Evolutionary conservation across 1,284 basidiomycete species (phyloP).

Genomic region (Ceratobasidium sp.): DNA sequence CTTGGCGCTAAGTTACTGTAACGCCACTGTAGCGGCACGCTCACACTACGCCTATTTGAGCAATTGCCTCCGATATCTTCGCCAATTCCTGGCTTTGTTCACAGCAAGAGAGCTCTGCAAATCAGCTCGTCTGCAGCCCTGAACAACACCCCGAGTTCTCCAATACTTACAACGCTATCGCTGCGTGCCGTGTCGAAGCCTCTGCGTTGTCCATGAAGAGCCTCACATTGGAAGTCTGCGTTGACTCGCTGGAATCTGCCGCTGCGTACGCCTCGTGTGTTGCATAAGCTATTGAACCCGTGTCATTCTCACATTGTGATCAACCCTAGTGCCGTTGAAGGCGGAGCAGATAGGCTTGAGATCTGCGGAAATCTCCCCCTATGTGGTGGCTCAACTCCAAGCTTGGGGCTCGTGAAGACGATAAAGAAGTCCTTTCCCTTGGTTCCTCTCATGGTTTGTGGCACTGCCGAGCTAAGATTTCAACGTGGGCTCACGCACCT

Average conservation of each 20-base stretch:
- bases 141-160: too few species aligned
- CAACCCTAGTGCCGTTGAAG: constrained; percentile 65
- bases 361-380: constrained; percentile 76
- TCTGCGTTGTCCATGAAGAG: constrained; percentile 1
- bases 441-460: constrained; percentile 72
- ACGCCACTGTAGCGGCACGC: too few species aligned
- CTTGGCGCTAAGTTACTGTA: too few species aligned
- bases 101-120: too few species aligned
- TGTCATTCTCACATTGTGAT: neutral
- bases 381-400: constrained; percentile 83
- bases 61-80: neutral
- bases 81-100: too few species aligned
- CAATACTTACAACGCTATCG: neutral
- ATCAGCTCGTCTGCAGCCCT: too few species aligned
- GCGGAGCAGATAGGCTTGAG: constrained; percentile 79
- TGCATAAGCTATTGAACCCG: neutral
- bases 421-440: constrained; percentile 62
- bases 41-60: constrained; percentile 17
- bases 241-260: constrained; percentile 46
- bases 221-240: constrained; percentile 43
- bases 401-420: constrained; percentile 69
- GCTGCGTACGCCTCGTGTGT: constrained; percentile 39
- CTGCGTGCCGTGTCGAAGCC: neutral
- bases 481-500: constrained; percentile 20
- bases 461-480: neutral